Evolutionary conservation across 169 alveolate genomes (phyloP), one percentile per base, ranked within the genome.

Genomic region (Hepatocystis sp.): DNA sequence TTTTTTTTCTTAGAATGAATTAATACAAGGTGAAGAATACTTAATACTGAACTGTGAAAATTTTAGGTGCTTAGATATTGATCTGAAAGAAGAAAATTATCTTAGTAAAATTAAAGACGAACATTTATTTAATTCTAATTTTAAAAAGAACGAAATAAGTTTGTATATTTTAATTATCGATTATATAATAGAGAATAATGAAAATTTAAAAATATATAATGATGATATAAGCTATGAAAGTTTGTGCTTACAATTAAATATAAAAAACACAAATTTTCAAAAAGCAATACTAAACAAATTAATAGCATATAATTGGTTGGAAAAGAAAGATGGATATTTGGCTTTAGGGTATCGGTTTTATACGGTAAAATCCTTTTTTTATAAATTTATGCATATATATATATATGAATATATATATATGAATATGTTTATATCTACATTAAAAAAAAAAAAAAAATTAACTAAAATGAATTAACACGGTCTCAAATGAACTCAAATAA

Each of bases 1-100:
- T 46, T 10, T 60, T 2, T 28, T 25, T 61, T 17, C 5, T 13
- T 49, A 71, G 86, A 71, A 56, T 49, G 86, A 71, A 56, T 49
- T 71, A 49, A 71, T 71, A 39, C 55, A 71, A 1, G 86, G 86
- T 15, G 86, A 71, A 47, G 86, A 71, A 25, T 71, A 56, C 34
- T 42, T 71, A 44, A 71, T 71, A 40, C 27, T 71, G 15, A 61
- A 63, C 27, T 71, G 76, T n/a, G 86, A 56, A 49, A 71, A 58
- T 10, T 25, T 42, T 4, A 51, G 36, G 27, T 56, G 19, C 2
- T 76, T 76, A n/a, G 46, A 39, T 13, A 27, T 56, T 49, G 23
- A 34, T 17, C 11, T 8, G 51, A 32, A 42, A 13, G 19, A 32
- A 23, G 44, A 55, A 0, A 23, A 11, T 3, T 3, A 2, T 42